These are phyloP conservation scores for Malus hybrid DNA, from an alignment of 331 rosid genomes.

Conservation along the genomic window DNA sequence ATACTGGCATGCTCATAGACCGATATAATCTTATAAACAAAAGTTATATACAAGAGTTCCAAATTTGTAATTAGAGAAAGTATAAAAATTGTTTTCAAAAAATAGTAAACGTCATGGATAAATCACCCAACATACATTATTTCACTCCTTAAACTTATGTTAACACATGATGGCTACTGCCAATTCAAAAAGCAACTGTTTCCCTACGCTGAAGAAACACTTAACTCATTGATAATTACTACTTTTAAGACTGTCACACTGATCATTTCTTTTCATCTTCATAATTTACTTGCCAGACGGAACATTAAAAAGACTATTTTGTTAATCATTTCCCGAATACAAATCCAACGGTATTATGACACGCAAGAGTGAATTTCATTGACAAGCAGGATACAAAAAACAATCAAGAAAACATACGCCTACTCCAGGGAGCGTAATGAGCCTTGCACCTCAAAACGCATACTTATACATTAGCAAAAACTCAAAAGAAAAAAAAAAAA, in stretches of 20 bases:
- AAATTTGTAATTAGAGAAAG: not conserved
- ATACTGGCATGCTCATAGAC: not conserved
- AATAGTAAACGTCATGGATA: not conserved
- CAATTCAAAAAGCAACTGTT: not conserved
- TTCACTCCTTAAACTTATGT: not conserved
- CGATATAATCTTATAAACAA: not conserved
- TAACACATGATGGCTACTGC: not conserved
- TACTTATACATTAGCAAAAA: not conserved
- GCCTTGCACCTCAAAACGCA: not conserved
- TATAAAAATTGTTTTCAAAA: not conserved
- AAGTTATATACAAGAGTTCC: not conserved
- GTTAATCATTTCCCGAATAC: not conserved
- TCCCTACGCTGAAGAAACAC: not conserved
- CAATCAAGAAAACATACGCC: not conserved
- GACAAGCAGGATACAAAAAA: not conserved
- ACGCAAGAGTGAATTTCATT: not conserved
- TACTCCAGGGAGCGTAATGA: not conserved
- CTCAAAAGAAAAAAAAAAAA: not conserved
- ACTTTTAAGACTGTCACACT: not conserved
- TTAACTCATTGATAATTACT: not conserved
- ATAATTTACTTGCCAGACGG: not conserved
- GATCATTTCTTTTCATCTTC: no score
- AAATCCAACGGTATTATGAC: not conserved
- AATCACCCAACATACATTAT: not conserved
- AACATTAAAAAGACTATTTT: not conserved